A percentile compares a stretch with the other conserved stretches of the same genome.
phyloP scores from a whole-genome alignment of 2,329 filamentous ascomycete genomes.

The Teratosphaeria destructans region DNA sequence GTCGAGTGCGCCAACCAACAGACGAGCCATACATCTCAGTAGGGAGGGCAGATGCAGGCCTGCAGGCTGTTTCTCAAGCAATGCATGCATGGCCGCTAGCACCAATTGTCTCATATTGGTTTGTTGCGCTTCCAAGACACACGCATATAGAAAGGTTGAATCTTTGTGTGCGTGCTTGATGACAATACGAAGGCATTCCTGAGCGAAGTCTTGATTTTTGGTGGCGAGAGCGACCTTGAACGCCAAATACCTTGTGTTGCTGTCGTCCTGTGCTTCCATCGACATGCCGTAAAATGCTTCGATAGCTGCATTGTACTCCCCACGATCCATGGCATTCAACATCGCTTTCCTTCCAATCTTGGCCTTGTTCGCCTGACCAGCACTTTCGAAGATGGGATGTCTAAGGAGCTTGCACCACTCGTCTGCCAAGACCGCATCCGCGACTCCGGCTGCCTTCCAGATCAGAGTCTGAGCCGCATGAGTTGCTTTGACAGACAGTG shows the following conservation, averaged over 20 bases:
- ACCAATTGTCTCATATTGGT: slow-evolving; percentile 52
- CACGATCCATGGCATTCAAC: slow-evolving; percentile 53
- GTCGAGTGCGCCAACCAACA: slow-evolving; percentile 36
- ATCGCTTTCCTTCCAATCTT: slow-evolving; percentile 61
- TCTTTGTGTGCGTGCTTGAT: slow-evolving; percentile 43
- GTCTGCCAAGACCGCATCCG: not conserved
- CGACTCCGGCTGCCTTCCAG: slow-evolving; percentile 51
- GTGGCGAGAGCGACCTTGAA: slow-evolving; percentile 20
- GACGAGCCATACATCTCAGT: slow-evolving; percentile 45
- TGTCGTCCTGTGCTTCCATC: slow-evolving; percentile 13
- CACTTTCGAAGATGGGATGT: slow-evolving; percentile 55
- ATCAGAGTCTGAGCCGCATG: slow-evolving; percentile 61
- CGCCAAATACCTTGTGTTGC: slow-evolving; percentile 16
- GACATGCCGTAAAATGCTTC: slow-evolving; percentile 51
- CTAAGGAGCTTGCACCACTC: slow-evolving; percentile 62
- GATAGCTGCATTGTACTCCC: slow-evolving; percentile 45
- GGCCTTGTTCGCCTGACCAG: slow-evolving; percentile 54
- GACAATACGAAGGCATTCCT: slow-evolving; percentile 53
- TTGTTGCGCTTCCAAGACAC: slow-evolving; percentile 64
- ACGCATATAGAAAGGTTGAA: slow-evolving; percentile 63
- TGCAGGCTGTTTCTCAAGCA: slow-evolving; percentile 46
- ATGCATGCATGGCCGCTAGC: slow-evolving; percentile 47
- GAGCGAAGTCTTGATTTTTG: slow-evolving; percentile 36
- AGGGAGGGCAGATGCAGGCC: slow-evolving; percentile 53
- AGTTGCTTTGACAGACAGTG: slow-evolving; percentile 51